Evolutionary conservation across 257 asterid genomes (phyloP).

Genomic region (Solanum lycopersicoides): DNA sequence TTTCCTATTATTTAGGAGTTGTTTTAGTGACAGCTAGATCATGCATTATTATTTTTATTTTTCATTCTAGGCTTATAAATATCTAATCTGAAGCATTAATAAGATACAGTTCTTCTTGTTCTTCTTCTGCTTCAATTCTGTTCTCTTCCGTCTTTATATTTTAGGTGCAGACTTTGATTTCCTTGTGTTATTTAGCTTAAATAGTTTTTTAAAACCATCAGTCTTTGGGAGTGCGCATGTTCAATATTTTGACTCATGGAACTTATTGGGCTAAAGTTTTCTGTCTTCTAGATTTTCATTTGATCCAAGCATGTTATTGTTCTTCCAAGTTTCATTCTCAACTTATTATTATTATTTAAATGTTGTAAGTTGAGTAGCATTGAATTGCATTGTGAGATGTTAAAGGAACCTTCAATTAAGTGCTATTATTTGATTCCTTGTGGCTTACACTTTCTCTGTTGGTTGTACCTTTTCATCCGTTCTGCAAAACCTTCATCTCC

Average conservation of each 20-base stretch:
- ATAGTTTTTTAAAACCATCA: no score
- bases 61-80: no score
- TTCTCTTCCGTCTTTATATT: no score
- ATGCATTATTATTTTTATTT: no score
- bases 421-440: neutral
- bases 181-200: no score
- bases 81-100: no score
- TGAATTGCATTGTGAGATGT: neutral
- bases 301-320: neutral
- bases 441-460: neutral
- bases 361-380: neutral
- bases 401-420: neutral
- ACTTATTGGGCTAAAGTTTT: neutral
- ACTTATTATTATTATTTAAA: neutral
- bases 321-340: neutral
- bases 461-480: neutral
- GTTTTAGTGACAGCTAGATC: no score
- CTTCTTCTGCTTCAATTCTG: no score
- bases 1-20: no score
- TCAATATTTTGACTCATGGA: neutral
- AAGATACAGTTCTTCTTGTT: no score
- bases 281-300: neutral
- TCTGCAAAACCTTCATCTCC: neutral
- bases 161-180: no score
- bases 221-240: neutral